Percentiles rank a stretch among this genome's conserved stretches.
These are phyloP conservation scores for Chytriomyces sp. DNA, from an alignment of 192 early-diverging fungal genomes.

Conservation along the genomic window DNA sequence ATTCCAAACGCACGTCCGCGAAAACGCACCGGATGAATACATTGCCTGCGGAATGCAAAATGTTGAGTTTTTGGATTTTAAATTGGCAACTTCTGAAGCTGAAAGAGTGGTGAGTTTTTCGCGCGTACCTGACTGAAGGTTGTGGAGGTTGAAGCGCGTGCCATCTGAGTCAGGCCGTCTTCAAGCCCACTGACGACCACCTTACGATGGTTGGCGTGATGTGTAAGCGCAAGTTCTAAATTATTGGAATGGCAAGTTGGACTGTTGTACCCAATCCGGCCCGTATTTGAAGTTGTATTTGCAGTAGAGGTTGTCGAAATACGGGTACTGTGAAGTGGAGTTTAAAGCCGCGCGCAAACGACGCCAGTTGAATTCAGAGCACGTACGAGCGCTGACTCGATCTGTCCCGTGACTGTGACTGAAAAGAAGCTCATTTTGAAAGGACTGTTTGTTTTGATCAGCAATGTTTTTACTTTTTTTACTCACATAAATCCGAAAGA, in stretches of 20 bases:
- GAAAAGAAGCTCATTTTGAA: slow-evolving; percentile 50
- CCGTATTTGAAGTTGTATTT: slow-evolving; percentile 65
- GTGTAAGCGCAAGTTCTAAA: neutral
- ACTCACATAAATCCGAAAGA: neutral
- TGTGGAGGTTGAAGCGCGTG: slow-evolving; percentile 30
- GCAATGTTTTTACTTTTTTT: neutral
- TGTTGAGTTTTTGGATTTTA: neutral
- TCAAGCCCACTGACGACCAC: slow-evolving; percentile 54
- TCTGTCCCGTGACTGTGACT: slow-evolving; percentile 57
- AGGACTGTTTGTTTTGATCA: neutral
- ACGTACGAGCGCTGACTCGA: slow-evolving; percentile 62
- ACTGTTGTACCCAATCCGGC: slow-evolving; percentile 53
- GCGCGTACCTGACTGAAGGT: slow-evolving; percentile 27
- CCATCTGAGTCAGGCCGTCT: slow-evolving; percentile 64
- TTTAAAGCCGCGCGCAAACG: neutral
- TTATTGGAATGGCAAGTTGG: neutral
- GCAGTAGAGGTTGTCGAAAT: slow-evolving; percentile 64
- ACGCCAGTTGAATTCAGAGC: neutral
- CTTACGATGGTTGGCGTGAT: slow-evolving; percentile 1
- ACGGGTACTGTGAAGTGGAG: slow-evolving; percentile 48
- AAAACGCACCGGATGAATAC: slow-evolving; percentile 31
- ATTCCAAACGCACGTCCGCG: slow-evolving; percentile 64
- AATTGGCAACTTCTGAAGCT: neutral
- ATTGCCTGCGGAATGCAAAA: slow-evolving; percentile 7
- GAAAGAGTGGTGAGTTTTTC: neutral